These are phyloP conservation scores for Daldinia caldariorum DNA, from an alignment of 495 filamentous ascomycete genomes.

Conservation along the genomic window DNA sequence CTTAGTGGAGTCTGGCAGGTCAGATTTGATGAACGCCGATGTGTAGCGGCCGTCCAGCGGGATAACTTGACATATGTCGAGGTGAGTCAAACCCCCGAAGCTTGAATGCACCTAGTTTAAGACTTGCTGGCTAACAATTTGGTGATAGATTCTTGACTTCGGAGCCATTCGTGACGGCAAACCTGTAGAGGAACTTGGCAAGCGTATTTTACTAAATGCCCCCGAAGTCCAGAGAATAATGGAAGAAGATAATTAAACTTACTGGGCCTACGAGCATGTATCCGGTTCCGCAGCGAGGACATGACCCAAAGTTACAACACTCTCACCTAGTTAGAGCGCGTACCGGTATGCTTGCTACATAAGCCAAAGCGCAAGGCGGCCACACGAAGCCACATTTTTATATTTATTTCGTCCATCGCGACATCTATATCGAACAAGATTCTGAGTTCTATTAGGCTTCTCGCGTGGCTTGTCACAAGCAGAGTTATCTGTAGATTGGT, in stretches of 20 bases:
- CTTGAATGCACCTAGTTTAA: not conserved
- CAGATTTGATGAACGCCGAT: conserved; percentile 93
- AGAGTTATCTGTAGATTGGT: no score
- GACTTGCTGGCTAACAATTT: conserved; percentile 15
- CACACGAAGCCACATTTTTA: not conserved
- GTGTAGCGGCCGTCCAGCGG: conserved; percentile 95
- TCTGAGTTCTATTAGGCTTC: not conserved
- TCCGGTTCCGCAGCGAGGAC: not conserved
- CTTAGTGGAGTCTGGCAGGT: conserved; percentile 98
- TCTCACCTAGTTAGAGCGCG: not conserved
- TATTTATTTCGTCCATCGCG: not conserved
- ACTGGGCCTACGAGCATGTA: not conserved
- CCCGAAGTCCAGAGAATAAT: conserved; percentile 60
- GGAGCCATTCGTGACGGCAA: conserved; percentile 86
- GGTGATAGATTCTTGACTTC: conserved; percentile 82
- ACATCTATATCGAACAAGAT: not conserved
- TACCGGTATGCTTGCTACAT: not conserved
- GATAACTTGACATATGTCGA: conserved; percentile 94
- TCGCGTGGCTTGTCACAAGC: not conserved
- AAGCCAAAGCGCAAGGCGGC: not conserved
- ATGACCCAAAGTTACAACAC: not conserved
- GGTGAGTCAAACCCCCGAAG: conserved; percentile 62
- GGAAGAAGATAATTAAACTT: conserved; percentile 53
- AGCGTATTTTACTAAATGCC: conserved; percentile 80
- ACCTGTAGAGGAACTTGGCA: conserved; percentile 77